Base-by-base conservation (phyloP, 768 basidiomycete genomes). In the Piloderma croceum region DNA sequence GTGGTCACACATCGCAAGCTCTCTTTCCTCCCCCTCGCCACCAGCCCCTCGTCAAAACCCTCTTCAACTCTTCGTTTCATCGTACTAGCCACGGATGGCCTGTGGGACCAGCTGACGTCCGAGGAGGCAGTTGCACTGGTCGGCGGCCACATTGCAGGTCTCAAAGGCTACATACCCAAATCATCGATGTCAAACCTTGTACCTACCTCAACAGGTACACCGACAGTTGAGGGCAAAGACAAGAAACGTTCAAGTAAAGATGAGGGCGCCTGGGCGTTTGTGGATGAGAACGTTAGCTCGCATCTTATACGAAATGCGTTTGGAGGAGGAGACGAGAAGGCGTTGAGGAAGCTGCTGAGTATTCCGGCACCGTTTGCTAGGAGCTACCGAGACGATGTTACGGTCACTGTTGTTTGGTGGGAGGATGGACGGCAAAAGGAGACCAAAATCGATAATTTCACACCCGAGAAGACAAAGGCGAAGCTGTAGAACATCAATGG, bases 271-370 rank as follows among this genome's bases (percentile, higher is more conserved):
- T 91, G 89, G 89, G 72, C 76, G 6, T 94, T 93, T 50, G 74
- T 70, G 35, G 88, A 92, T 52, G 79, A 81, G 13, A 86, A 90
- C 50, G 54, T 87, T 41, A 74, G 83, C 45, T 78, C 84, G 27
- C 91, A 93, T 60, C 65, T 94, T 13, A 89, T 93, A 42, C 73
- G 90, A 46, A 94, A 94, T 54, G 88, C 90, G n/a, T 79, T 92
- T 44, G 89, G 89, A n/a, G 90, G 91, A 22, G 85, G 76, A 2
- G 76, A 92, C 53, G 68, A 74, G 39, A 54, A 42, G 34, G 60
- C 62, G 36, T 68, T 93, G 43, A 71, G 79, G 36, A 70, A 65
- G 55, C 45, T 78, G 41, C 63, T 91, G 53, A 90, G 88, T 59
- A 90, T 93, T 33, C 87, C 90, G n/a, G 69, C 85, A 5, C 87